Conservation (phyloP, 2,329 filamentous ascomycete genomes). For the Trichoderma guizhouense region DNA sequence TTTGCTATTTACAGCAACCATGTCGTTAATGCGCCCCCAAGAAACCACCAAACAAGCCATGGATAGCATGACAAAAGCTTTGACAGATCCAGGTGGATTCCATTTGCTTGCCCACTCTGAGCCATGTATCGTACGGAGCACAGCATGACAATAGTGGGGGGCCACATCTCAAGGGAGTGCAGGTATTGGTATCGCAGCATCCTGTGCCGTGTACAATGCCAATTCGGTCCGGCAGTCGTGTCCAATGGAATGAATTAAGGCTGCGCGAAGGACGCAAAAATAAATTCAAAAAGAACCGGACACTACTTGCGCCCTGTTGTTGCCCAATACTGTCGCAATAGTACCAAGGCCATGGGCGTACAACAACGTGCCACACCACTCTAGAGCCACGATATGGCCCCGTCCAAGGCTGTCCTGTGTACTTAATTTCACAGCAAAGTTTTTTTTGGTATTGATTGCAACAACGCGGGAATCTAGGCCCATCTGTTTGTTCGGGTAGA, state of each 20-base stretch:
- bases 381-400: background rate
- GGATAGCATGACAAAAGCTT: background rate
- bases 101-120: background rate
- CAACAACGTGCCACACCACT: background rate
- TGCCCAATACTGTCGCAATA: background rate
- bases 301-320: background rate
- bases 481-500: background rate
- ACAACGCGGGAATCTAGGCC: background rate
- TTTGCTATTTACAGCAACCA: slow-evolving; percentile 4
- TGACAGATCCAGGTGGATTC: slow-evolving; percentile 8
- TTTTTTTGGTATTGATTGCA: background rate
- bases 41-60: background rate
- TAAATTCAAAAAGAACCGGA: background rate
- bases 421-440: background rate
- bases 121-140: background rate
- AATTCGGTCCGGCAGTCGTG: slow-evolving; percentile 6
- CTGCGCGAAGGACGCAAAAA: background rate
- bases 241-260: slow-evolving; percentile 14
- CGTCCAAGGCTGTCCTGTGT: background rate
- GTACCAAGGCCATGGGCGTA: background rate
- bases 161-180: background rate
- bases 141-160: background rate
- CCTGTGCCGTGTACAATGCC: background rate
- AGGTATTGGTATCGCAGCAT: background rate
- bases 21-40: slow-evolving; percentile 1